A percentile compares a stretch with the other conserved stretches of the same genome.
phyloP scores from a whole-genome alignment of 257 asterid genomes.

The Fraxinus pennsylvanica region DNA sequence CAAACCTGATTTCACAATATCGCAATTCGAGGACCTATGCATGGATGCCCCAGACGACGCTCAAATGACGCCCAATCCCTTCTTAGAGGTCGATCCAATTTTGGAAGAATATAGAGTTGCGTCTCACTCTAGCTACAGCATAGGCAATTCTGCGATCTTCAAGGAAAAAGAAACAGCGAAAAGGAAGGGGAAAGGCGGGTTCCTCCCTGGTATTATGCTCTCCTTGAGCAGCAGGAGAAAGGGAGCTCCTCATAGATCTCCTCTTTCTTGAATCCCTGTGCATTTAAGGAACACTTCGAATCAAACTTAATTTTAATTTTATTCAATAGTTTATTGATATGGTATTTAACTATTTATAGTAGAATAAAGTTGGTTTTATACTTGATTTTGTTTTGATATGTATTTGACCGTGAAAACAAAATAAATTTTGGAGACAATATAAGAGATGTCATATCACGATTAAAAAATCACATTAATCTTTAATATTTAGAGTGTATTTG shows the following conservation, averaged over 20 bases:
- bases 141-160: conserved; percentile 34
- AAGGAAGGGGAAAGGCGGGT: conserved; percentile 43
- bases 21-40: conserved; percentile 43
- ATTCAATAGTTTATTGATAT: no score
- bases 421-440: no score
- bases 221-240: conserved; percentile 72
- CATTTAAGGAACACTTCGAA: no score
- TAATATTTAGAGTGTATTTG: no score
- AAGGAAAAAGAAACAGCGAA: conserved; percentile 14
- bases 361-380: no score
- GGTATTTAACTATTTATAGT: no score
- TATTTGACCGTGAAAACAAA: no score
- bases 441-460: no score
- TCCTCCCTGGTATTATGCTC: conserved; percentile 54
- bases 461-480: no score
- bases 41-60: conserved; percentile 54
- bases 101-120: conserved; percentile 31
- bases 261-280: conserved; percentile 50
- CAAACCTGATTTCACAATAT: conserved; percentile 46
- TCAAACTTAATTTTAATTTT: no score
- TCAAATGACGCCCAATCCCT: conserved; percentile 49
- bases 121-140: conserved; percentile 29
- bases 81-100: conserved; percentile 44
- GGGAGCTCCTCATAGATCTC: conserved; percentile 92
- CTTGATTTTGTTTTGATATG: no score